Conservation (phyloP, 192 early-diverging fungal genomes). For the Backusella mclennaniae region DNA sequence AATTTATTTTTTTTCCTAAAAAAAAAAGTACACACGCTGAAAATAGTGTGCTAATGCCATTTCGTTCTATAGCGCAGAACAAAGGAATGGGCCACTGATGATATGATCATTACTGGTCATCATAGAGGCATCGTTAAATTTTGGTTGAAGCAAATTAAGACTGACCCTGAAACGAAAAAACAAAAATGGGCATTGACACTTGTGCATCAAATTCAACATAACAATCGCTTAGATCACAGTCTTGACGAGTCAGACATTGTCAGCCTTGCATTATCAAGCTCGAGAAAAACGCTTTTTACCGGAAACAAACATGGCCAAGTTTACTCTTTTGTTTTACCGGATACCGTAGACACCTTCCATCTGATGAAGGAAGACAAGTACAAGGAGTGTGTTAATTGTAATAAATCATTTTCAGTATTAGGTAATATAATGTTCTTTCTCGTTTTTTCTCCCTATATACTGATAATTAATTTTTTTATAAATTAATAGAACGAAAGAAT, state of each 20-base stretch:
- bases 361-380: constrained; percentile 46
- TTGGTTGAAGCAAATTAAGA: constrained; percentile 20
- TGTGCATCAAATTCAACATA: constrained; percentile 36
- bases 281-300: constrained; percentile 42
- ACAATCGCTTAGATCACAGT: constrained; percentile 34
- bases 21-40: not conserved
- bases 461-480: not conserved
- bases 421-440: constrained; percentile 18
- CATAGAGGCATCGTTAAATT: constrained; percentile 49
- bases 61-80: constrained; percentile 4
- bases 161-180: constrained; percentile 15
- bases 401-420: constrained; percentile 49
- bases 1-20: not conserved
- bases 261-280: not conserved
- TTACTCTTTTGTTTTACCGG: constrained; percentile 48
- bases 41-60: not conserved
- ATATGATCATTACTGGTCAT: constrained; percentile 58
- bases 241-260: constrained; percentile 41
- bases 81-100: constrained; percentile 43
- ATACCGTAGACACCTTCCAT: constrained; percentile 44
- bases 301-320: constrained; percentile 50
- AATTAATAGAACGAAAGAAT: constrained; percentile 41
- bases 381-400: constrained; percentile 50
- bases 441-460: not conserved
- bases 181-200: constrained; percentile 36